Evolutionary conservation across 768 basidiomycete species (phyloP).

Genomic region (Sporobolomyces phaffii): DNA sequence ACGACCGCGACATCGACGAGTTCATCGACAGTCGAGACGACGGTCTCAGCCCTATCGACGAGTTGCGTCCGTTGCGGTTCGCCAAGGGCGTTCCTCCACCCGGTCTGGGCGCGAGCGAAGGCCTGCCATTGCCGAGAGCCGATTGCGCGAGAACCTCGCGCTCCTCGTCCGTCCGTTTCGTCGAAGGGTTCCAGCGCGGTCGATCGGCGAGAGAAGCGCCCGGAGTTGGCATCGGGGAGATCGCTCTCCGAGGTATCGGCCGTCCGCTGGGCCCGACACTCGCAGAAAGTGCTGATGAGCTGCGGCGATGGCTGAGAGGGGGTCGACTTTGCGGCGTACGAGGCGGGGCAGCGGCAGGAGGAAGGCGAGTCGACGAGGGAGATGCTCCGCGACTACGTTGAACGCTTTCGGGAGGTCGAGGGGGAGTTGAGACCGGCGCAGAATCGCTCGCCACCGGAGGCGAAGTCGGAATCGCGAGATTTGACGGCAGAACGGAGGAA

Average conservation of each 20-base stretch:
- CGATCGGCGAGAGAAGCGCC: not conserved
- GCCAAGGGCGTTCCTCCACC: conserved; percentile 2
- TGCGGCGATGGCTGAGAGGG: not conserved
- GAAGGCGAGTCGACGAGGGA: conserved; percentile 2
- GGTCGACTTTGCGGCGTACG: conserved; percentile 3
- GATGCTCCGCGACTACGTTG: too few relatives aligned
- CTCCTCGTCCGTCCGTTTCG: conserved; percentile 16
- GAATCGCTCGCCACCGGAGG: not conserved
- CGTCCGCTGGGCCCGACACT: not conserved
- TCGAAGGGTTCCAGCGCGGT: conserved; percentile 35
- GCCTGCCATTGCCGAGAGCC: conserved; percentile 5
- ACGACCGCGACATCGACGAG: conserved; percentile 23
- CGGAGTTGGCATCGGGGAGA: conserved; percentile 9
- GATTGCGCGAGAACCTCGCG: conserved; percentile 1
- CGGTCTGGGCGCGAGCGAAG: not conserved
- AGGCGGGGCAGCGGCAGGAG: not conserved
- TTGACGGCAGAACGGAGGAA: not conserved
- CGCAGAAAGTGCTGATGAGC: not conserved
- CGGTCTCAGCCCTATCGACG: conserved; percentile 7
- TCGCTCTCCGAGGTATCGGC: not conserved
- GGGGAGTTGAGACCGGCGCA: not conserved
- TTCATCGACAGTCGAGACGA: conserved; percentile 22
- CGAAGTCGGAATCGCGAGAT: not conserved
- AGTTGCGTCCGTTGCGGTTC: conserved; percentile 3
- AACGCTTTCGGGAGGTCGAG: conserved; percentile 28